Evolutionary conservation across 2,329 filamentous ascomycete species (phyloP).

Genomic region (Diaporthe velutina): DNA sequence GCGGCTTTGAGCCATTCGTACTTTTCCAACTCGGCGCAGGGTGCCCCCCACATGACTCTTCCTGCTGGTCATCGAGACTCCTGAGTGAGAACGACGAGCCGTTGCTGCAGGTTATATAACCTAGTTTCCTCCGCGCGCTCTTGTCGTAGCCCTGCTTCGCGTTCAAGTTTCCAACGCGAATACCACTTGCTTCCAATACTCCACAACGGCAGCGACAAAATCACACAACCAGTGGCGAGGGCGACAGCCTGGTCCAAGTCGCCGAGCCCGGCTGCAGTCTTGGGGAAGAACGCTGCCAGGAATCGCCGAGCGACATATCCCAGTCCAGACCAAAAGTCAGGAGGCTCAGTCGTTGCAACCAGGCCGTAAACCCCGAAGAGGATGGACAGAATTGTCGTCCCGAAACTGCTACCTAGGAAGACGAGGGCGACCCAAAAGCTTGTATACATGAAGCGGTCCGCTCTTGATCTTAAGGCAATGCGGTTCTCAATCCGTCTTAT

Average conservation of each 20-base stretch:
- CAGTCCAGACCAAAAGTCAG: background rate
- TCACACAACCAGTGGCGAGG: background rate
- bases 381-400: background rate
- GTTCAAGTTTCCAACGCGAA: background rate
- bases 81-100: background rate
- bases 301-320: background rate
- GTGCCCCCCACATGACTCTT: too few species aligned
- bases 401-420: accelerated
- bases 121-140: background rate
- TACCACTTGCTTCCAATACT: background rate
- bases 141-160: background rate
- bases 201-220: background rate
- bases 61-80: background rate
- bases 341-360: background rate
- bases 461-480: accelerated
- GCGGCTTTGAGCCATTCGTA: too few species aligned
- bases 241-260: conserved; percentile 1
- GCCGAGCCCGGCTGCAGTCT: background rate
- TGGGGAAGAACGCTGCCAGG: background rate
- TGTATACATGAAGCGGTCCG: background rate
- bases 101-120: background rate
- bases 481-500: background rate
- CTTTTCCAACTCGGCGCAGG: too few species aligned
- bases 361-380: background rate
- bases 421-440: background rate